These are phyloP conservation scores for Cicer cuneatum DNA, from an alignment of 306 rosid genomes.

Conservation along the genomic window DNA sequence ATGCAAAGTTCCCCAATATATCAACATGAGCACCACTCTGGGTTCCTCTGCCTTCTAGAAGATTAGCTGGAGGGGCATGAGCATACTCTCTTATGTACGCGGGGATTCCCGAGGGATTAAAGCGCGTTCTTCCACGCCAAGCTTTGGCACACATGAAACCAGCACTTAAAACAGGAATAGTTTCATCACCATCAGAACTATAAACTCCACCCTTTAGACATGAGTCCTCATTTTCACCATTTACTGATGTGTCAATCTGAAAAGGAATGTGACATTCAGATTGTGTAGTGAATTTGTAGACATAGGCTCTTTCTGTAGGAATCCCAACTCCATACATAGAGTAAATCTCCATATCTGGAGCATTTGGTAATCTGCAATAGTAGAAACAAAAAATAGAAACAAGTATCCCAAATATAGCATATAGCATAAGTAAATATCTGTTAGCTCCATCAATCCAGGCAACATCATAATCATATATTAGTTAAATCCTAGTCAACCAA, in stretches of 20 bases:
- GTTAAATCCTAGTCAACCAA: neutral
- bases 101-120: constrained; percentile 79
- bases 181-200: constrained; percentile 75
- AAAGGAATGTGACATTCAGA: constrained; percentile 81
- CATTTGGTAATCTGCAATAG: constrained; percentile 76
- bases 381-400: constrained; percentile 42
- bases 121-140: constrained; percentile 84
- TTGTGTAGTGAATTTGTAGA: constrained; percentile 63
- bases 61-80: constrained; percentile 87
- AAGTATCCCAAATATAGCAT: constrained; percentile 9
- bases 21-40: constrained; percentile 90
- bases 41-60: constrained; percentile 87
- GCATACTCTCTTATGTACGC: constrained; percentile 74
- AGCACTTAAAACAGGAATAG: constrained; percentile 83
- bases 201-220: constrained; percentile 80
- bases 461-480: constrained; percentile 13
- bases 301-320: constrained; percentile 87
- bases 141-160: constrained; percentile 88
- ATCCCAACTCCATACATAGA: constrained; percentile 89
- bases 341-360: constrained; percentile 86
- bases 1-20: constrained; percentile 85
- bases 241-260: constrained; percentile 76
- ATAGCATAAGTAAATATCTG: constrained; percentile 27
- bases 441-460: constrained; percentile 32
- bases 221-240: constrained; percentile 60